Base-by-base conservation (phyloP, 2,329 filamentous ascomycete species). In the Hymenoscyphus fructigenus region DNA sequence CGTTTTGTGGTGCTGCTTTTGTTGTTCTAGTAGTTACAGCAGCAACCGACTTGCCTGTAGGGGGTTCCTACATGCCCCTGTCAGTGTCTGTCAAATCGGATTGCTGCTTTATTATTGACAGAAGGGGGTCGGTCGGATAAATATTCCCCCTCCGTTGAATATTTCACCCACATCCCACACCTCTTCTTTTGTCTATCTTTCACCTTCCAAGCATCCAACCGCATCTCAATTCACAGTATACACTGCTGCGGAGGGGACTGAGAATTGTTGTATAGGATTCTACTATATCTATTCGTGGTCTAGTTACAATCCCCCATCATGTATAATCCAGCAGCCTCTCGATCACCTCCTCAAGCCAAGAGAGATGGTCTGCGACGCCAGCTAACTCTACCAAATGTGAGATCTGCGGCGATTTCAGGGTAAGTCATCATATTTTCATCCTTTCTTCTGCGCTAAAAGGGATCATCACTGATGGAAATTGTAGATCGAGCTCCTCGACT, bases 1-100 rank as follows among this genome's bases (percentile, higher is more conserved):
- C 26, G n/a, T 50, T 23, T 50, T 50, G n/a, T 50, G n/a, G 44
- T 50, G 44, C 44, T 50, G 44, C 44, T 50, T 50, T 50, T 26
- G 44, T 23, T 26, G 34, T 36, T 15, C 9, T 9, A 36, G 34
- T 12, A 36, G 10, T 15, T 36, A 36, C 14, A 36, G 34, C 34
- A 50, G 41, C 41, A 44, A 23, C 44, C 20, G 44, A 23, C n/a
- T 50, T 36, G n/a, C 5, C 1, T 12, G 44, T 23, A 23, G 6
- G 10, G n/a, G 3, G 5, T 10, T 5, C 4, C 5, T 3, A 12
- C 20, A 23, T 50, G 5, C 7, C 44, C 44, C 20, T 10, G 44
- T 23, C n/a, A 50, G n/a, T 23, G 5, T 12, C 2, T 23, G n/a
- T 7, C 23, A 20, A 26, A 50, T 50, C 44, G 44, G 44, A 20